These are phyloP conservation scores for Rhytidhysteron rufulum DNA, from an alignment of 2,329 filamentous ascomycete genomes.

Conservation along the genomic window DNA sequence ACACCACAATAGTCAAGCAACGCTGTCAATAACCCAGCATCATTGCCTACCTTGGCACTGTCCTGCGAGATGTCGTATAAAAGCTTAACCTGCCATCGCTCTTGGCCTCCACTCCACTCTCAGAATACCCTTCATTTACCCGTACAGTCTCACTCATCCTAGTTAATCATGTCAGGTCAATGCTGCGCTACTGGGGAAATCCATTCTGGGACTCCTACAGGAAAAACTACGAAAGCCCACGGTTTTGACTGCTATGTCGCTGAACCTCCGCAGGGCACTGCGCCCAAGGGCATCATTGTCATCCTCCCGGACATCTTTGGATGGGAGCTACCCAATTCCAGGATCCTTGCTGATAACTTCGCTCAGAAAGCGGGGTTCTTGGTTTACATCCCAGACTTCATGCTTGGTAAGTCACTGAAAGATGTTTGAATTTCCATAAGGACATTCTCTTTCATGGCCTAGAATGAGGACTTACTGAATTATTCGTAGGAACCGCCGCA, in stretches of 20 bases:
- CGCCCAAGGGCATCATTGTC: conserved; percentile 31
- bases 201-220: conserved; percentile 33
- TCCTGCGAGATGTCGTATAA: no score
- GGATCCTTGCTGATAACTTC: conserved; percentile 35
- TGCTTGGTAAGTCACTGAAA: conserved; percentile 25
- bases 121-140: no score
- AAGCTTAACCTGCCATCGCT: no score
- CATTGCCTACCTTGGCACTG: no score
- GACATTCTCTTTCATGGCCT: no score
- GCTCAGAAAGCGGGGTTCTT: conserved; percentile 24
- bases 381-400: conserved; percentile 35
- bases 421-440: neutral
- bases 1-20: no score
- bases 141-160: no score
- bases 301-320: conserved; percentile 39
- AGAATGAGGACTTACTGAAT: no score
- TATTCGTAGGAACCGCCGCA: neutral
- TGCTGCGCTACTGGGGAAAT: conserved; percentile 37
- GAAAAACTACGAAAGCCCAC: conserved; percentile 30
- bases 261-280: conserved; percentile 21
- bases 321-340: conserved; percentile 31
- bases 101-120: no score
- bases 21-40: no score
- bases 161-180: conserved; percentile 17
- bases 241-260: conserved; percentile 36